phyloP scores from a whole-genome alignment of 345 rosid genomes.

The Salix caprea region DNA sequence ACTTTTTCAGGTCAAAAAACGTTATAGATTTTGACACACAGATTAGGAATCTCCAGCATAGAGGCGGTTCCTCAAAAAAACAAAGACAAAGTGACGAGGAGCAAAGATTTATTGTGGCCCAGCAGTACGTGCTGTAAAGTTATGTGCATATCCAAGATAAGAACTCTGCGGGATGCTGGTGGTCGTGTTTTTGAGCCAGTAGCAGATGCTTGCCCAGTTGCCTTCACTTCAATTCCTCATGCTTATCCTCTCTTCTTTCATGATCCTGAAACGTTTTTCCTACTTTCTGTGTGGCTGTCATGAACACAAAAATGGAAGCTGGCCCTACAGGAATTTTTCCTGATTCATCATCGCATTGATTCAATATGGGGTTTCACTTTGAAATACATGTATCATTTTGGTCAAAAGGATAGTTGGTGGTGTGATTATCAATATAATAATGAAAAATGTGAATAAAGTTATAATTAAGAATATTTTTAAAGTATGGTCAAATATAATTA shows the following conservation, averaged over 20 bases:
- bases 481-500: too few relatives aligned
- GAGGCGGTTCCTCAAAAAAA: too few relatives aligned
- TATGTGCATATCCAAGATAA: too few relatives aligned
- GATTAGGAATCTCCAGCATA: background rate
- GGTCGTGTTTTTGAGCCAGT: background rate
- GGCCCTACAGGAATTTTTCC: background rate
- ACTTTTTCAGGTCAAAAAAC: too few relatives aligned
- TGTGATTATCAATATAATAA: too few relatives aligned
- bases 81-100: too few relatives aligned
- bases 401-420: too few relatives aligned
- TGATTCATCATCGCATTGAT: background rate
- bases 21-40: background rate
- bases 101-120: background rate
- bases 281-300: background rate
- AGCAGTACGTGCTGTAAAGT: background rate
- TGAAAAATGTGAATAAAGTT: too few relatives aligned
- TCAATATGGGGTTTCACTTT: background rate
- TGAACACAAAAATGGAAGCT: background rate
- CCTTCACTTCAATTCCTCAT: background rate
- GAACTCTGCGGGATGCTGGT: background rate
- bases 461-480: too few relatives aligned
- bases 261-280: background rate
- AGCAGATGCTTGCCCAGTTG: background rate
- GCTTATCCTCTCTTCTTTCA: background rate
- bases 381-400: too few relatives aligned